Conservation (phyloP, 108 stramenopile species). For the Conticribra guillardii region DNA sequence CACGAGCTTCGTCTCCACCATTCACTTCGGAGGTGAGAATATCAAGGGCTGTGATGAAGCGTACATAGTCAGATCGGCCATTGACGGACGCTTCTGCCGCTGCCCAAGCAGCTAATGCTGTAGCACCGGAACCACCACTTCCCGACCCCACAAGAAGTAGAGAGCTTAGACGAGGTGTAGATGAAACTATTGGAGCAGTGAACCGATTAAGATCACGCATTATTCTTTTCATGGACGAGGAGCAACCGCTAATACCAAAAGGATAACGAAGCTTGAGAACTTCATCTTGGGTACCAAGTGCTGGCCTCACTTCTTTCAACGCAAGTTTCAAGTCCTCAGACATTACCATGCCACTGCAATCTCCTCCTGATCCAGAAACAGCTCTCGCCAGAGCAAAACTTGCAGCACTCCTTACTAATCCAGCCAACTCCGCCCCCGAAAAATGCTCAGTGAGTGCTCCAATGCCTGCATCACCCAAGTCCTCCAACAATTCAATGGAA, state of each 20-base stretch:
- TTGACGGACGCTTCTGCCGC: slow-evolving; percentile 65
- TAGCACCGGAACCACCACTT: slow-evolving; percentile 17
- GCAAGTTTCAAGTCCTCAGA: slow-evolving; percentile 61
- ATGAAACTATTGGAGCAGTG: slow-evolving; percentile 44
- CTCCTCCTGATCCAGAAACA: slow-evolving; percentile 40
- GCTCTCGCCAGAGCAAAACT: slow-evolving; percentile 79
- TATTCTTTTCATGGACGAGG: slow-evolving; percentile 61
- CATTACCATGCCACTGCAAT: slow-evolving; percentile 47
- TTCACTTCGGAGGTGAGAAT: slow-evolving; percentile 58
- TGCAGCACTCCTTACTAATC: slow-evolving; percentile 85
- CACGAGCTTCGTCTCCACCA: slow-evolving; percentile 72
- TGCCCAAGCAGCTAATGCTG: slow-evolving; percentile 50
- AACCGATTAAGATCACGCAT: slow-evolving; percentile 70
- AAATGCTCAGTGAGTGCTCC: slow-evolving; percentile 79
- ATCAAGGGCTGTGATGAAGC: slow-evolving; percentile 74
- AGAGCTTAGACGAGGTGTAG: slow-evolving; percentile 53
- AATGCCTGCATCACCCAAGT: slow-evolving; percentile 66
- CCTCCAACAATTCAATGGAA: slow-evolving; percentile 58
- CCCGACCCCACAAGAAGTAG: slow-evolving; percentile 71
- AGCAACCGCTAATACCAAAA: slow-evolving; percentile 69
- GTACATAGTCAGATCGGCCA: slow-evolving; percentile 67
- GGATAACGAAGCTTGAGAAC: slow-evolving; percentile 67
- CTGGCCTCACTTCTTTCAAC: slow-evolving; percentile 72
- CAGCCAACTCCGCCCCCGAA: slow-evolving; percentile 91
- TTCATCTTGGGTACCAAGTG: slow-evolving; percentile 78